Base-by-base conservation (phyloP, 805 yeast species). In the Wickerhamiella shivajii region DNA sequence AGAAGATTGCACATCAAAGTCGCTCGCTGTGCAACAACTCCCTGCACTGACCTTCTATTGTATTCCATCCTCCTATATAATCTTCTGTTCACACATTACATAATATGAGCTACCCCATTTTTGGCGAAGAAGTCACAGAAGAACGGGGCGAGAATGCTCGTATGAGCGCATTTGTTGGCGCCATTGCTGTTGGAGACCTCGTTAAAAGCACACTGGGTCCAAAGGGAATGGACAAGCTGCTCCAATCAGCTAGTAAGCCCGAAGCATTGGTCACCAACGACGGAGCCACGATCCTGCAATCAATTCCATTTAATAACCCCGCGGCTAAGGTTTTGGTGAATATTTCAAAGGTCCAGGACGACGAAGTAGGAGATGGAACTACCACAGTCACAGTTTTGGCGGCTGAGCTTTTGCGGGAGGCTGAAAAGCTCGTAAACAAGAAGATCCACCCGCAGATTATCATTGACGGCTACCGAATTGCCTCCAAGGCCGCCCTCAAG, bases 111-210 rank as follows among this genome's bases (percentile, higher is more conserved):
- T 93, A 85, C 41, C 87, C 85, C 47, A 85, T 87, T 52, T 83
- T 90, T 60, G 93, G 94, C 41, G 97, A 90, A 55, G 94, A 87
- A 57, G 97, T 87, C 36, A 78, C 90, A 5, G 98, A 87, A 60
- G 98, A 87, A 61, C 72, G 96, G 51, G 98, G 90, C 28, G 98
- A 90, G 59, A 85, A 87, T 59, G 98, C 98, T 34, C 84, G 98
- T 18, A 66, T 87, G 63, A 80, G 95, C 5, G 83, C 98, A 2
- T 90, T 90, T 57, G 93, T 90, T 8, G 98, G 98, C 31, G 98
- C 98, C 44, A 87, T 90, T 53, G 99, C 98, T 25, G 98, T 90
- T 22, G 99, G 98, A 33, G 98, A 90, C 57, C 67, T 90, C 40
- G 98, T 87, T 29, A 87, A 87, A 57, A 65, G 84, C 19, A 79